Base-by-base conservation (phyloP, 2,329 filamentous ascomycete species). In the Fusarium bactridioides region DNA sequence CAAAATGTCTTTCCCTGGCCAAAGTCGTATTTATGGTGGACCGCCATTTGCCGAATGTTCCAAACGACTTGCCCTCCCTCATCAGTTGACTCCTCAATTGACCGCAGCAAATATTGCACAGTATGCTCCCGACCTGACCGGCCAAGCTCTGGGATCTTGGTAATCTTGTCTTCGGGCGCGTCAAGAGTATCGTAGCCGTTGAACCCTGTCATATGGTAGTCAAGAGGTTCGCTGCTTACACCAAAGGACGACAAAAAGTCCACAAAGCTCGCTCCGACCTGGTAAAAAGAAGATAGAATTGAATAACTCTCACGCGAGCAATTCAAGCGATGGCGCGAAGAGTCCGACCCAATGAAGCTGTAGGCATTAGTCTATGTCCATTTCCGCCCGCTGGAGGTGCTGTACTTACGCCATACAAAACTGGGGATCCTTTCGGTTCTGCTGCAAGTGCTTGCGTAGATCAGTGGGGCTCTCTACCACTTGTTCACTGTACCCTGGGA, bases 181-280 rank as follows among this genome's bases (percentile, higher is more conserved):
- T 56, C 64, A 1, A 72, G 29, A 2, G 67, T 64, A 18, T 68
- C 63, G 9, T 58, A 25, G 8, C 33, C 43, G 7, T 51, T 33
- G 35, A 70, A 68, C 1, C 63, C 70, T 2, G 63, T 67, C 63
- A 68, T 65, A 10, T 62, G 69, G 23, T 70, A 72, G 16, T 72
- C 64, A 5, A 48, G 10, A 1, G 67, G 50, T 8, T 53, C n/a
- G 2, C 12, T 16, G 2, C 60, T 68, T 0, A n/a, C 6, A 12
- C 67, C 64, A 33, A 72, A 72, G 3, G 70, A 72, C 7, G 37
- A 61, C 2, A 72, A 18, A 29, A 45, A 61, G 23, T 72, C 63
- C 3, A 72, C 13, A 18, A 70, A 72, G 7, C n/a, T 41, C 1
- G 63, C 33, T 1, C 57, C 38, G 2, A 70, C 41, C 15, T 72